Conservation (phyloP, 2,329 filamentous ascomycete genomes). For the Sarocladium strictum region DNA sequence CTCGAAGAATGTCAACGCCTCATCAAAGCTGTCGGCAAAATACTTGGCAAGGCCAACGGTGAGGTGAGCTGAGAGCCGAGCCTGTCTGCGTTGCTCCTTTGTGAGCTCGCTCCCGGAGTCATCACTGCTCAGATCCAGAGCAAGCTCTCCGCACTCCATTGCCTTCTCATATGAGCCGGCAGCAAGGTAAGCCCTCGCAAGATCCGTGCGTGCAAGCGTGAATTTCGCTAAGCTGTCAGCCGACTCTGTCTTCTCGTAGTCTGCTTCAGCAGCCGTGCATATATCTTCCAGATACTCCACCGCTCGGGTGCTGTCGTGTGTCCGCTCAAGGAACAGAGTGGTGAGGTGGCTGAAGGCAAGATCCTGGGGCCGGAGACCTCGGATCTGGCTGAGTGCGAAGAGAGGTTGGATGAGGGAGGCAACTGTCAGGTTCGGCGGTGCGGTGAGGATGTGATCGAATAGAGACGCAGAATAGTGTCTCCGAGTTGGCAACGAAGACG, state of each 20-base stretch:
- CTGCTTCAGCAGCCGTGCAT: conserved; percentile 65
- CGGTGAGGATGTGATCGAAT: conserved; percentile 72
- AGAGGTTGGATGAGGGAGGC: conserved; percentile 75
- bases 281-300: conserved; percentile 59
- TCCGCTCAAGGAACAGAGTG: conserved; percentile 76
- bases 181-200: conserved; percentile 78
- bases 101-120: conserved; percentile 62
- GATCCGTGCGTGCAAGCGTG: conserved; percentile 77
- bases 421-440: conserved; percentile 42
- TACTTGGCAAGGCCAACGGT: conserved; percentile 81
- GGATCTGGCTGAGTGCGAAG: conserved; percentile 80
- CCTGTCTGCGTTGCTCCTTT: conserved; percentile 58
- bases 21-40: conserved; percentile 57
- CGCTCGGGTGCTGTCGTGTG: conserved; percentile 60
- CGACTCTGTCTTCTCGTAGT: conserved; percentile 82
- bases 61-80: conserved; percentile 77
- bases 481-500: conserved; percentile 66
- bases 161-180: conserved; percentile 59
- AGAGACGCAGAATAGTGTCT: conserved; percentile 73
- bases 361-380: conserved; percentile 63
- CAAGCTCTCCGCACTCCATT: conserved; percentile 72
- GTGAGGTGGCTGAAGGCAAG: conserved; percentile 70
- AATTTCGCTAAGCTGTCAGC: conserved; percentile 66
- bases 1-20: conserved; percentile 74
- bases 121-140: conserved; percentile 71